These are phyloP conservation scores for Capsella rubella DNA, from an alignment of 441 rosid genomes.

Conservation along the genomic window DNA sequence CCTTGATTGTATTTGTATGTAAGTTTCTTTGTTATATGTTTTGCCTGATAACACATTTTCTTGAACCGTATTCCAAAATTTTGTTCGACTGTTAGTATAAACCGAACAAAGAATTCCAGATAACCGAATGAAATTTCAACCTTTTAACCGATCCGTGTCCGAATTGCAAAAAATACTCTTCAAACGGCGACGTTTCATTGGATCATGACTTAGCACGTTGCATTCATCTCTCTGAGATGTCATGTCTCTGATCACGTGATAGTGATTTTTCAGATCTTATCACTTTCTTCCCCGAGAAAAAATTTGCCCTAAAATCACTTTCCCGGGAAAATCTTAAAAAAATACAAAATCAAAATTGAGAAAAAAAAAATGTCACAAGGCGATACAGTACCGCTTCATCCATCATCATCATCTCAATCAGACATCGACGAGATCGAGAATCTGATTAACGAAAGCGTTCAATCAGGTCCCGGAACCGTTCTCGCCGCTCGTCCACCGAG, in stretches of 20 bases:
- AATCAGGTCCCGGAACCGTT: slow-evolving; percentile 67
- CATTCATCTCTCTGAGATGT: background rate
- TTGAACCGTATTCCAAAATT: no score
- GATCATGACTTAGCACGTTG: no score
- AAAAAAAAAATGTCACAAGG: slow-evolving; percentile 61
- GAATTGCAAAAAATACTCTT: background rate
- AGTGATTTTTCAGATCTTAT: slow-evolving; percentile 15
- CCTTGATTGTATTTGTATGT: no score
- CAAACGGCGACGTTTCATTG: background rate
- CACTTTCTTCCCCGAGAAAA: background rate
- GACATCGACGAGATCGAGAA: slow-evolving; percentile 98
- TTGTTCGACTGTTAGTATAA: no score
- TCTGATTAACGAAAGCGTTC: slow-evolving; percentile 72
- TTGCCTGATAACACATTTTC: no score
- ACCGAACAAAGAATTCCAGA: no score
- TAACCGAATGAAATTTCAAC: no score
- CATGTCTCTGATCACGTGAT: slow-evolving; percentile 6
- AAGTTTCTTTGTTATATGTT: no score
- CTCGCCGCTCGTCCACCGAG: slow-evolving; percentile 82
- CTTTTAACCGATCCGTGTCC: no score
- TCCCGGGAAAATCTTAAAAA: slow-evolving; percentile 32
- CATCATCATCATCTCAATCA: slow-evolving; percentile 72
- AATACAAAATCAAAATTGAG: background rate
- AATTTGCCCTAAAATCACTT: background rate
- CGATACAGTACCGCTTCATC: slow-evolving; percentile 78